Conservation (phyloP, 176 grass and related monocot genomes). For the Aegilops longissima region DNA sequence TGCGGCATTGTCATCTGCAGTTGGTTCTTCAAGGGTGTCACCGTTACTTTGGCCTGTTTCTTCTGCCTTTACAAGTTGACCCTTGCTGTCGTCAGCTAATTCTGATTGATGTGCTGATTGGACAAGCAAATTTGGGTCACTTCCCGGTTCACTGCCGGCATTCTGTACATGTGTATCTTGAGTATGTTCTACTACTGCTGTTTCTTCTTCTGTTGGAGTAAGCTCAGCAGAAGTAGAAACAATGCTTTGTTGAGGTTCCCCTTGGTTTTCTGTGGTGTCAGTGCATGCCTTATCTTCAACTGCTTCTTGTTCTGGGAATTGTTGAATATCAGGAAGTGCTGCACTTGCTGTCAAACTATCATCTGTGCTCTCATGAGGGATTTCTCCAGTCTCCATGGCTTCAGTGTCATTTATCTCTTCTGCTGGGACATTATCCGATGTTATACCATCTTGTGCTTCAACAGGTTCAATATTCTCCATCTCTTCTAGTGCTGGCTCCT, state of each 20-base stretch:
- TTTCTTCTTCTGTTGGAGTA: conserved; percentile 28
- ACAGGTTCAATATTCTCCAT: conserved; percentile 13
- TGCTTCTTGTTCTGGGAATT: conserved; percentile 10
- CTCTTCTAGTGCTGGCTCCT: conserved; percentile 28
- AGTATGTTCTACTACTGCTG: background rate
- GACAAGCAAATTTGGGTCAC: conserved; percentile 23
- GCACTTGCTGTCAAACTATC: conserved; percentile 17
- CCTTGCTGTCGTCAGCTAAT: conserved; percentile 13
- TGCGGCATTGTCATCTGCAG: conserved; percentile 13
- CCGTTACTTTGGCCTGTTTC: conserved; percentile 16
- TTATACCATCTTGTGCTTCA: conserved; percentile 28
- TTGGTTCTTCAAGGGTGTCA: background rate
- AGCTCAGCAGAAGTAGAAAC: conserved; percentile 18
- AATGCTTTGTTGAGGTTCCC: conserved; percentile 11
- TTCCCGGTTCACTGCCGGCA: conserved; percentile 15
- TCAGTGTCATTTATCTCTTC: conserved; percentile 15
- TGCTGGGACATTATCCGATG: background rate
- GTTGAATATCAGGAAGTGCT: conserved; percentile 15
- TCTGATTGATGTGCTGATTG: conserved; percentile 18
- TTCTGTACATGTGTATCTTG: conserved; percentile 19
- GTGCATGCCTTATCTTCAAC: conserved; percentile 13
- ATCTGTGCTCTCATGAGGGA: conserved; percentile 15
- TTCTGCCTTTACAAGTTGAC: conserved; percentile 17
- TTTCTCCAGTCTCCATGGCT: conserved; percentile 26
- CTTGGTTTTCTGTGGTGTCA: conserved; percentile 21